Conservation (phyloP, 2,329 filamentous ascomycete species). For the Claviceps africana region DNA sequence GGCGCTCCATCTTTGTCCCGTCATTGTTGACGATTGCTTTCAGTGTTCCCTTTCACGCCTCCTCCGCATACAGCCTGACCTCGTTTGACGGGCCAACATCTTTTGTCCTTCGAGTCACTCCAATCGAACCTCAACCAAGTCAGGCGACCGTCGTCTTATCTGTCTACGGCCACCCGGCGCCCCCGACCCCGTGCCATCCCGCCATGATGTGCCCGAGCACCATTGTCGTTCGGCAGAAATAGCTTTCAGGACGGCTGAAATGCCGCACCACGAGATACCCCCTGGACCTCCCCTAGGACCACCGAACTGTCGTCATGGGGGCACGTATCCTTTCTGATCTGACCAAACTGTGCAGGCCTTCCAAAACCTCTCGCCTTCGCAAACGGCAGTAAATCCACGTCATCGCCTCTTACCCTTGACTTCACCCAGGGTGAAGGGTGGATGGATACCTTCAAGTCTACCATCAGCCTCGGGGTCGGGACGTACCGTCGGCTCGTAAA, state of each 20-base stretch:
- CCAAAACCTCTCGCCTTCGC: not conserved
- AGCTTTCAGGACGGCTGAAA: not conserved
- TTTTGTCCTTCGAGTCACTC: not conserved
- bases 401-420: not conserved
- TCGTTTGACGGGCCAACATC: not conserved
- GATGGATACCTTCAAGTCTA: not conserved
- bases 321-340: not conserved
- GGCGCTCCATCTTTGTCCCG: not conserved
- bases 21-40: not conserved
- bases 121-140: not conserved
- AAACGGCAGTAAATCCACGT: not conserved
- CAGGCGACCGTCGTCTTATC: not conserved
- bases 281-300: not conserved
- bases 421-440: not conserved
- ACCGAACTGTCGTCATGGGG: not conserved
- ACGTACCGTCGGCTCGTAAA: too few species aligned
- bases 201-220: not conserved
- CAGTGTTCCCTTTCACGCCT: not conserved
- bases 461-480: not conserved
- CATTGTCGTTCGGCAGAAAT: not conserved
- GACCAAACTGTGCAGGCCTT: not conserved
- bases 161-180: not conserved
- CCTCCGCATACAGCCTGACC: not conserved
- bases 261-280: not conserved
- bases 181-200: not conserved